phyloP scores from a whole-genome alignment of 1,139 yeast genomes.

The Yamadazyma sp. region DNA sequence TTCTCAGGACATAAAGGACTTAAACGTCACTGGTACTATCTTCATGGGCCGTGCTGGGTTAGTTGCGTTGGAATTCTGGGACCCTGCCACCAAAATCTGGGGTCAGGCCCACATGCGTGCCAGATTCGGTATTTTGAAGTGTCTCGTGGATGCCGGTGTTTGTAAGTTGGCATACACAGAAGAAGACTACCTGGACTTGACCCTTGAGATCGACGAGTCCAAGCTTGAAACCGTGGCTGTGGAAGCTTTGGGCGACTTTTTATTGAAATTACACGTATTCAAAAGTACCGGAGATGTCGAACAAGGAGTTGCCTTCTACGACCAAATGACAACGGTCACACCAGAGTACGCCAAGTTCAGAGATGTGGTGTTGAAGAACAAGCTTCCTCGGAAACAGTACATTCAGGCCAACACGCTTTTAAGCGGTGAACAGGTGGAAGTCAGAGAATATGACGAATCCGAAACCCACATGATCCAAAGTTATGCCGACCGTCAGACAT shows the following conservation, averaged over 20 bases:
- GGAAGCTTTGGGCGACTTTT: slow-evolving; percentile 68
- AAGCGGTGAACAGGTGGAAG: slow-evolving; percentile 41
- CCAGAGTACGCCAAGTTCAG: slow-evolving; percentile 64
- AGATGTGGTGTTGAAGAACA: slow-evolving; percentile 65
- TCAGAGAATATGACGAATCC: slow-evolving; percentile 74
- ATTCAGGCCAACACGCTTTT: slow-evolving; percentile 75
- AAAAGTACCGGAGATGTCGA: slow-evolving; percentile 74
- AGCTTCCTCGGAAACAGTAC: slow-evolving; percentile 79
- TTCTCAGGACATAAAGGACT: slow-evolving; percentile 59
- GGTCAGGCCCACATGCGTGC: slow-evolving; percentile 98
- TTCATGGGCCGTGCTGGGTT: slow-evolving; percentile 90
- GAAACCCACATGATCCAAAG: slow-evolving; percentile 77
- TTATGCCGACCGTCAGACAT: slow-evolving; percentile 56
- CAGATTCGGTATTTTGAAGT: slow-evolving; percentile 77
- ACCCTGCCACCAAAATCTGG: slow-evolving; percentile 78
- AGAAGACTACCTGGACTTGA: slow-evolving; percentile 57
- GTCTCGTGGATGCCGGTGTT: slow-evolving; percentile 69
- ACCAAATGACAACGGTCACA: slow-evolving; percentile 65
- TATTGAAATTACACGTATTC: slow-evolving; percentile 70
- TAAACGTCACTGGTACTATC: slow-evolving; percentile 65
- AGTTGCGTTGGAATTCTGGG: slow-evolving; percentile 81
- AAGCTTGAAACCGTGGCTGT: slow-evolving; percentile 70
- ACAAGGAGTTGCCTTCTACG: slow-evolving; percentile 62
- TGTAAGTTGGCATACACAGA: slow-evolving; percentile 50
- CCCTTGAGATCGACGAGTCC: slow-evolving; percentile 55